Percentiles rank a stretch among this genome's conserved stretches.
These are phyloP conservation scores for Coemansia sp. DNA, from an alignment of 192 early-diverging fungal genomes.

Conservation along the genomic window DNA sequence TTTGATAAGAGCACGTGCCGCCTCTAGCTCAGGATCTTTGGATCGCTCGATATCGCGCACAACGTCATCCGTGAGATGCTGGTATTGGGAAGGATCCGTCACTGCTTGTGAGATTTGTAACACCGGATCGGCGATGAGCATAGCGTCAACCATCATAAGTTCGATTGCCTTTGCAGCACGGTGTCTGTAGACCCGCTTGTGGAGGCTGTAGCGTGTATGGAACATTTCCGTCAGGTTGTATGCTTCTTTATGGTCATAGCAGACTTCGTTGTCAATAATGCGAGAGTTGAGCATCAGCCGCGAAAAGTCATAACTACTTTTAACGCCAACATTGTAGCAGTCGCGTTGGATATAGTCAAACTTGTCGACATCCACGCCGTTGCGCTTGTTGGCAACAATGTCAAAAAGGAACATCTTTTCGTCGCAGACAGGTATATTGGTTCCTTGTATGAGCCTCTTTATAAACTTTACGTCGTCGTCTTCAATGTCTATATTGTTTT, in stretches of 20 bases:
- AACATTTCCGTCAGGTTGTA: conserved; percentile 88
- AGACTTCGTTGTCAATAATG: conserved; percentile 88
- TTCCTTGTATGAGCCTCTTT: conserved; percentile 73
- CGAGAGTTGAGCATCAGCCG: conserved; percentile 79
- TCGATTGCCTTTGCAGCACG: conserved; percentile 77
- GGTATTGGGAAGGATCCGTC: conserved; percentile 65
- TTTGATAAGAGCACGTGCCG: conserved; percentile 69
- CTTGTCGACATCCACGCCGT: conserved; percentile 94
- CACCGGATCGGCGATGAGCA: conserved; percentile 77
- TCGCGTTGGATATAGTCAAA: conserved; percentile 79
- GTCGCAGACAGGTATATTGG: conserved; percentile 26
- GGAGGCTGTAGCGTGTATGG: conserved; percentile 77
- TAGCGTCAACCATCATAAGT: conserved; percentile 86
- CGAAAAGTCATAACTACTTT: conserved; percentile 59
- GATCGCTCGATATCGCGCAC: conserved; percentile 72
- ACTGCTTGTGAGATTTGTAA: conserved; percentile 68
- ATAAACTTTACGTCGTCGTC: conserved; percentile 62
- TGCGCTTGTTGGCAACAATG: conserved; percentile 95
- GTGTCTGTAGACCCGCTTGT: conserved; percentile 89
- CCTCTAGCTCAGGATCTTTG: conserved; percentile 59
- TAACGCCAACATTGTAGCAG: conserved; percentile 71
- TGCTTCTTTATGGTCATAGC: conserved; percentile 87
- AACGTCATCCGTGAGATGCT: conserved; percentile 81
- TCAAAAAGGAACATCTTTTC: conserved; percentile 85
- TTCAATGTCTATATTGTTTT: conserved; percentile 69